A percentile compares a stretch with the other conserved stretches of the same genome.
These are phyloP conservation scores for Salicornia ramosissima DNA, from an alignment of 148 eudicot genomes.

Conservation along the genomic window DNA sequence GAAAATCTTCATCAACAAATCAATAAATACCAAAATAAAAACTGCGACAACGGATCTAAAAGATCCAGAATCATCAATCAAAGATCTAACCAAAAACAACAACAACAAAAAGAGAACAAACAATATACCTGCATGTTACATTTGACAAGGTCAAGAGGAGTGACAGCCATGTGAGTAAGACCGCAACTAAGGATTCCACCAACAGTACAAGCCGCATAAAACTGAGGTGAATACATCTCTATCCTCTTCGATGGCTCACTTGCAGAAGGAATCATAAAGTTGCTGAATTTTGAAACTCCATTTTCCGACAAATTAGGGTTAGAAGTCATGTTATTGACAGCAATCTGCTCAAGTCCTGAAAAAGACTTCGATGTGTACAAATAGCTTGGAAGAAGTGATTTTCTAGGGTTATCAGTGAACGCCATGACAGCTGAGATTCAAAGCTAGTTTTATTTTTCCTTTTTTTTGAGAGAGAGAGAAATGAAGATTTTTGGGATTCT, in stretches of 20 bases:
- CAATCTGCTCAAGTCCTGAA: constrained; percentile 8
- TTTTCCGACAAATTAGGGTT: constrained; percentile 28
- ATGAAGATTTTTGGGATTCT: neutral
- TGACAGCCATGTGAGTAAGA: constrained; percentile 67
- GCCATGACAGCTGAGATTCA: constrained; percentile 24
- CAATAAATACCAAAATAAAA: no score
- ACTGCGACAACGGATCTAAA: constrained; percentile 20
- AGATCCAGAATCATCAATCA: constrained; percentile 22
- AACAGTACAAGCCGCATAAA: constrained; percentile 49
- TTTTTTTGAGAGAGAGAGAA: constrained; percentile 5
- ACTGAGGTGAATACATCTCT: constrained; percentile 63
- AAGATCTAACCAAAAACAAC: constrained; percentile 14
- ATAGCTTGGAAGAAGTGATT: constrained; percentile 40
- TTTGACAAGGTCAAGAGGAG: constrained; percentile 77
- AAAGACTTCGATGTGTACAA: constrained; percentile 39
- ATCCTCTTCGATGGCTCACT: constrained; percentile 45
- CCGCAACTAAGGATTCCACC: constrained; percentile 66
- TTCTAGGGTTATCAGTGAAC: constrained; percentile 34
- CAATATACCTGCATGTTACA: constrained; percentile 74
- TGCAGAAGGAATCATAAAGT: constrained; percentile 46
- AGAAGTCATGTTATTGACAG: constrained; percentile 1
- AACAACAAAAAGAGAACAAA: neutral
- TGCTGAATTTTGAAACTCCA: neutral
- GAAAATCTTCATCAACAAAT: neutral
- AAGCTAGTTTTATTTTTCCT: constrained; percentile 1